These are phyloP conservation scores for Waltiozyma sp. DNA, from an alignment of 1,139 yeast species.

Conservation along the genomic window DNA sequence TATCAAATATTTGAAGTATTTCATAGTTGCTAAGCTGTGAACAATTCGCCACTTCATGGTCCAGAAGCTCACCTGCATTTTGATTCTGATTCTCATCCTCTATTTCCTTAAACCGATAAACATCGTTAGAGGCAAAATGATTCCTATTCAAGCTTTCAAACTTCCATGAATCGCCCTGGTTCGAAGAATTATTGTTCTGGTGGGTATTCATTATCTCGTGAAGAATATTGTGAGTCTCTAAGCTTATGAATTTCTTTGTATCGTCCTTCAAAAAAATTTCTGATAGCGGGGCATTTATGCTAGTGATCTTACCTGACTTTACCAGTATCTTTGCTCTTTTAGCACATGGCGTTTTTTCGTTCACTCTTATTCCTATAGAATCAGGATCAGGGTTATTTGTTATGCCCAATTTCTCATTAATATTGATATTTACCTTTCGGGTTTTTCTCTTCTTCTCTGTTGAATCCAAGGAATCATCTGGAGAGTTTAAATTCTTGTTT, in stretches of 20 bases:
- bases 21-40: neutral
- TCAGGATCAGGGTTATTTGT: neutral
- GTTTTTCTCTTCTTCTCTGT: conserved; percentile 7
- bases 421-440: conserved; percentile 3
- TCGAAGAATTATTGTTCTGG: neutral
- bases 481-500: conserved; percentile 6
- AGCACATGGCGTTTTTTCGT: neutral
- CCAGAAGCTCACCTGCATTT: neutral
- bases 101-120: neutral
- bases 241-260: neutral
- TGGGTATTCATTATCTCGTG: neutral
- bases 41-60: neutral
- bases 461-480: neutral
- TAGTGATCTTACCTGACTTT: neutral
- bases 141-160: neutral
- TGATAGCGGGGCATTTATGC: neutral
- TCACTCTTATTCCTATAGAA: neutral
- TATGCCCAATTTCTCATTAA: neutral
- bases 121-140: neutral
- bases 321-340: neutral
- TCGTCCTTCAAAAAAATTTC: neutral
- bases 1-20: neutral
- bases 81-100: neutral
- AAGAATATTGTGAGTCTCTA: neutral
- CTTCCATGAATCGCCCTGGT: neutral